Evolutionary conservation across 441 rosid species (phyloP), one percentile per base, ranked within the genome.

Genomic region (Jatropha podagrica): DNA sequence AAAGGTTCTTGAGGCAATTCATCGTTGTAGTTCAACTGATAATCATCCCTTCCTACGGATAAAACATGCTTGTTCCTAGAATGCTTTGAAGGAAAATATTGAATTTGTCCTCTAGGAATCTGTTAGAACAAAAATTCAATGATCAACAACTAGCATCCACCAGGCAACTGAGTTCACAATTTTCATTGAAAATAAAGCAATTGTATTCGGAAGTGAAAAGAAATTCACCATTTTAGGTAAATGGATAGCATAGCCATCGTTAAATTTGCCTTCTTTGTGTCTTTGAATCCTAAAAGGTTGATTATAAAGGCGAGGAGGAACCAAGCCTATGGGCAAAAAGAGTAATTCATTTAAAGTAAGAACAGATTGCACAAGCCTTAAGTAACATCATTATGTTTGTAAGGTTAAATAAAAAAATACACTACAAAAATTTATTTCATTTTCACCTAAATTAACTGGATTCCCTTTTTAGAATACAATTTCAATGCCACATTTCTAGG

Each of bases 1-100:
- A 88, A 82, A 58, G 97, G 86, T 27, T 86, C 85, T 65, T 74
- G 83, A 37, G 78, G 80, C 51, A 70, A 44, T 18, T 80, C 83
- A n/a, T 79, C 79, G 18, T 80, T 78, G 49, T 64, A 75, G 77
- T 78, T 75, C 73, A 60, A 77, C 37, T 69, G 87, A 69, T 78
- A 78, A 72, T 76, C 62, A 79, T 78, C 78, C 27, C 82, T 80
- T 62, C 69, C 74, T 7, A 75, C 81, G 44, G 85, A 74, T 52
- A 70, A 60, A 42, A 76, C 78, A 76, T 68, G 71, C 68, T 49
- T 74, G 51, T 23, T 72, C 51, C 68, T 67, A 18, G 63, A 60
- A 64, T 32, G 69, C 72, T 70, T 63, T 13, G 64, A 49, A 59
- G 51, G 23, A 78, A 51, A 71, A 80, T 48, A 71, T 15, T 6